Base-by-base conservation (phyloP, 2,329 filamentous ascomycete species). In the Calonectria henricotiae region DNA sequence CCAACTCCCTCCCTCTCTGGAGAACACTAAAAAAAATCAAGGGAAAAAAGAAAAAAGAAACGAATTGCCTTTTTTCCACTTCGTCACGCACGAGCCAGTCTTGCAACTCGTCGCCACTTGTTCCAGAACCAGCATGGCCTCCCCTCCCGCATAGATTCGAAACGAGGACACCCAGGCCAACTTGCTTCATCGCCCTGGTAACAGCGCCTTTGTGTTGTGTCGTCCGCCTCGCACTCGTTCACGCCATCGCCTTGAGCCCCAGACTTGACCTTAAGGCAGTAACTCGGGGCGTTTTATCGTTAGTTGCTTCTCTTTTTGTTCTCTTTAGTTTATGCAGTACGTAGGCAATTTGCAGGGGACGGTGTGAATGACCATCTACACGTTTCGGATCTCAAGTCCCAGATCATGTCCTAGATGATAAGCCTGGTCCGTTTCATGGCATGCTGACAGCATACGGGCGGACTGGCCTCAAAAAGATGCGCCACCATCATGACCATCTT, bases 181-280 rank as follows among this genome's bases (percentile, higher is more conserved):
- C 32, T 32, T 39, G 37, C 15, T 35, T 62, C 37, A 67, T 63
- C 54, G 61, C 61, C 51, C 43, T 65, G 51, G 67, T 68, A 68
- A 68, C 67, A 32, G 13, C 30, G 5, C 8, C 35, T 39, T 46
- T 44, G 30, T 39, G 43, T 64, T 51, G n/a, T 6, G 9, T 39
- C 35, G 13, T 17, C 49, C 20, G 20, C 32, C 32, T 58, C 32
- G 32, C 30, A 37, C 46, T 54, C 62, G 27, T 46, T 61, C 25
- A 13, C 37, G 12, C 13, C 27, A 13, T 35, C 17, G 13, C 30
- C 37, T 43, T 27, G 15, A 23, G 25, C 37, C 15, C 8, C 39
- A 61, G 39, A 44, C 37, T 37, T 61, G 37, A 13, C 39, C 39
- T 7, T 44, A 23, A 44, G 39, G 15, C 23, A 8, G 39, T 20